Evolutionary conservation across 1,284 basidiomycete species (phyloP).

Genomic region (Pisolithus thermaeus): DNA sequence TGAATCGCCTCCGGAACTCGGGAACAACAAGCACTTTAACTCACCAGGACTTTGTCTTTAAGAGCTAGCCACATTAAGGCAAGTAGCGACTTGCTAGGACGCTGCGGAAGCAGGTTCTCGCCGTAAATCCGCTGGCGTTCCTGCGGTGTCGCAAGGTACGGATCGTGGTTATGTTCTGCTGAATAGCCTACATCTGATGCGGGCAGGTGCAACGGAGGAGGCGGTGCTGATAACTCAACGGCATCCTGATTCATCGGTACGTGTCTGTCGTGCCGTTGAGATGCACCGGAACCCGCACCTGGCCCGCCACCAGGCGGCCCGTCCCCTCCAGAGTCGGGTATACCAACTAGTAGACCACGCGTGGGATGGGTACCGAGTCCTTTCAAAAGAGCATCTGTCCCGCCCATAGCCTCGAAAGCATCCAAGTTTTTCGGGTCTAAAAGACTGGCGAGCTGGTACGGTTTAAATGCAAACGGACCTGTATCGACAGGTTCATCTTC

Average conservation of each 20-base stretch:
- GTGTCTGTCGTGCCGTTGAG: conserved; percentile 37
- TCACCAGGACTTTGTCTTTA: conserved; percentile 90
- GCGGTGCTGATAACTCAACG: background rate
- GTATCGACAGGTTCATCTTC: conserved; percentile 65
- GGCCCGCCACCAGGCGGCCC: background rate
- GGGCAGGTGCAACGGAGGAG: background rate
- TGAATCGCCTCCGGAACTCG: conserved; percentile 4
- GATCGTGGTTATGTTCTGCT: conserved; percentile 16
- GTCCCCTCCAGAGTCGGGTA: conserved; percentile 1
- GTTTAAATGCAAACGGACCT: conserved; percentile 66
- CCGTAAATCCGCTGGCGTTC: conserved; percentile 78
- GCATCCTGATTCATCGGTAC: background rate
- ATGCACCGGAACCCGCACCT: conserved; percentile 33
- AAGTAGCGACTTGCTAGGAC: conserved; percentile 75
- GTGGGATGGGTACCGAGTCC: conserved; percentile 71
- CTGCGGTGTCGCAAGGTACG: conserved; percentile 51
- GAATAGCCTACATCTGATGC: conserved; percentile 12
- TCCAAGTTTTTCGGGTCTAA: conserved; percentile 85
- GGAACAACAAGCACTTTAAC: conserved; percentile 23
- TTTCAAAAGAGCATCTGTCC: conserved; percentile 59
- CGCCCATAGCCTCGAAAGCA: conserved; percentile 69
- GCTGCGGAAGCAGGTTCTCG: conserved; percentile 74
- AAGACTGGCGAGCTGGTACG: conserved; percentile 75
- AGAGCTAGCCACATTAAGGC: conserved; percentile 91
- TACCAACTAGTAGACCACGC: conserved; percentile 40